phyloP scores from a whole-genome alignment of 2,329 filamentous ascomycete genomes.

The Parastagonospora nodorum region DNA sequence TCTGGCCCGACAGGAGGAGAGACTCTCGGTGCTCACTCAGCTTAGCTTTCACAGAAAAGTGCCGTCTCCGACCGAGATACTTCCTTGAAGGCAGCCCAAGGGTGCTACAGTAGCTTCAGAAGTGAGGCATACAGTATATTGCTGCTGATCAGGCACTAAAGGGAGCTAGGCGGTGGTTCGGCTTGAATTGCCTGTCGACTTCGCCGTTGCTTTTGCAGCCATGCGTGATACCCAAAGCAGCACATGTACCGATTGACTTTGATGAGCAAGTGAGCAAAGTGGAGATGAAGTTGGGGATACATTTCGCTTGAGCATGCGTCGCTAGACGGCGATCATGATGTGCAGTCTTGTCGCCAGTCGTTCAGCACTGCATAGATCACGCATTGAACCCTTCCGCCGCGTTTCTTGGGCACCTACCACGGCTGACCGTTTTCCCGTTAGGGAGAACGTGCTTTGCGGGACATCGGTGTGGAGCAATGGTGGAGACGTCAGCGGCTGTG shows the following conservation, averaged over 20 bases:
- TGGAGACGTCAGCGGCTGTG: slow-evolving; percentile 20
- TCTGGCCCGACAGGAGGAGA: too few species aligned
- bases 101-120: background rate
- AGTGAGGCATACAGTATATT: background rate
- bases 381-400: background rate
- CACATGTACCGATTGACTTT: slow-evolving; percentile 3
- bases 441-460: background rate
- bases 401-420: background rate
- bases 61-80: too few species aligned
- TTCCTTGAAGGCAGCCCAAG: too few species aligned
- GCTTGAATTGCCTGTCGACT: background rate
- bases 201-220: background rate
- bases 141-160: background rate
- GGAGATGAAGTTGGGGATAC: slow-evolving; percentile 2
- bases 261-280: slow-evolving; percentile 2
- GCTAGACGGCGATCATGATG: slow-evolving; percentile 1
- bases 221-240: slow-evolving; percentile 1
- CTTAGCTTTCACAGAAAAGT: too few species aligned
- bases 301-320: slow-evolving; percentile 5
- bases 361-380: too few species aligned
- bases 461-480: slow-evolving; percentile 1
- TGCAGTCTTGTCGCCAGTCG: background rate
- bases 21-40: too few species aligned
- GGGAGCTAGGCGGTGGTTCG: background rate
- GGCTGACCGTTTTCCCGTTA: slow-evolving; percentile 9